Evolutionary conservation across 768 basidiomycete genomes (phyloP), one percentile per base, ranked within the genome.

Genomic region (Mycena albidolilacea): DNA sequence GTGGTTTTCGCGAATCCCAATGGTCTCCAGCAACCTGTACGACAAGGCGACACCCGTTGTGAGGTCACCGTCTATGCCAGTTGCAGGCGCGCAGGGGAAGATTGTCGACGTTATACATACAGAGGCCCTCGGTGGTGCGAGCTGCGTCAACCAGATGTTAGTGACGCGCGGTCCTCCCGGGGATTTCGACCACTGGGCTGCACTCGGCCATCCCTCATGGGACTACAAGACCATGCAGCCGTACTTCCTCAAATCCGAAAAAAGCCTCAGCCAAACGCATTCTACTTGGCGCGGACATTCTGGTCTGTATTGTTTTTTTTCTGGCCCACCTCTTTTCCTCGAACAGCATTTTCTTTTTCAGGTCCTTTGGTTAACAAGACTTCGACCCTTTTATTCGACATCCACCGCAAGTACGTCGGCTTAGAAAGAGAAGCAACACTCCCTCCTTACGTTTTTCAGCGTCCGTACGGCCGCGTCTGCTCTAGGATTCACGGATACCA

Each of bases 121-220:
- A 0, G 48, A 70, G 44, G 4, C 57, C 0, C 44, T 75, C 50
- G 74, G 74, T 6, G 74, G 74, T 7, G 70, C 62, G 15, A 71
- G 71, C 61, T 4, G 35, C 23, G 58, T 76, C 11, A 76, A 76
- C 37, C 55, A 52, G 10, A 70, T 76, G 71, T 1, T 76, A 4
- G 63, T 69, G 5, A 76, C 75, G 1, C 71, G 71, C 4, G 75
- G 75, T 0, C 19, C 64, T 12, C 55, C 43, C 0, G 75, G 61
- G 6, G 75, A 76, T 58, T 76, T 76, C 43, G 37, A 76, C 41
- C 64, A 52, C 17, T 76, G 75, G 75, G 71, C 71, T 1, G 54
- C 64, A 39, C 64, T 73, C 3, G 75, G 71, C 0, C 67, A 70
- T 61, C 71, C 71, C 0, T 59, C 69, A 0, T 76, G 75, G 74